These are phyloP conservation scores for Grosmannia serpens DNA, from an alignment of 2,329 filamentous ascomycete genomes.

Conservation along the genomic window DNA sequence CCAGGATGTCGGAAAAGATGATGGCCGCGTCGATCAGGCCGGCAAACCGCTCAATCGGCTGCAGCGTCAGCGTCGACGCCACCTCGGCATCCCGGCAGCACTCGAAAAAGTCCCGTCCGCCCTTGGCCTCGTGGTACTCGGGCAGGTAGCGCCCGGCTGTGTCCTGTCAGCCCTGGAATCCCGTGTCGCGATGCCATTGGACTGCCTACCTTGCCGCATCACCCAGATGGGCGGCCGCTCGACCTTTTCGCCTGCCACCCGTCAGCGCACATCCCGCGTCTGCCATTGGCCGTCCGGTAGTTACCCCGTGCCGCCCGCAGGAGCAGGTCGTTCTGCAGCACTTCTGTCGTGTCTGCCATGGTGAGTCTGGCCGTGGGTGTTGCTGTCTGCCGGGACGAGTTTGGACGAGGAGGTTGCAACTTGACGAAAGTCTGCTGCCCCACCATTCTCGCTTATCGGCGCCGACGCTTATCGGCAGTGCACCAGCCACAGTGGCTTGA, in stretches of 20 bases:
- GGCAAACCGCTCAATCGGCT: conserved; percentile 83
- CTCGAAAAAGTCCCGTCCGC: conserved; percentile 85
- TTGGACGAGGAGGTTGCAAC: too few relatives aligned
- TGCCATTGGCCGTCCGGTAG: background rate
- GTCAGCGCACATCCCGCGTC: too few relatives aligned
- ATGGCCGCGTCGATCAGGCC: conserved; percentile 93
- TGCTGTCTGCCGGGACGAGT: background rate
- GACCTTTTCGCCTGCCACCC: conserved; percentile 62
- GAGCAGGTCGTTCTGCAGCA: conserved; percentile 85
- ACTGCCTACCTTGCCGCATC: conserved; percentile 76
- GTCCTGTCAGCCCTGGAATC: background rate
- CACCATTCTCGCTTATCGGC: too few relatives aligned
- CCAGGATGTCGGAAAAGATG: conserved; percentile 97
- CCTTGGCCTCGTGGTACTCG: conserved; percentile 95
- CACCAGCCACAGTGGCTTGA: too few relatives aligned
- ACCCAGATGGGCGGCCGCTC: conserved; percentile 96
- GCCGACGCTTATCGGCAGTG: too few relatives aligned
- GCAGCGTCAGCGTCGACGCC: conserved; percentile 83
- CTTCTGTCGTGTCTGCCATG: conserved; percentile 65
- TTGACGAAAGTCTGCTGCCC: too few relatives aligned
- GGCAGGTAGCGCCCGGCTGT: conserved; percentile 90
- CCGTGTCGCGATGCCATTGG: background rate
- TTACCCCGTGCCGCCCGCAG: conserved; percentile 80
- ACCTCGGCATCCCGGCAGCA: conserved; percentile 92
- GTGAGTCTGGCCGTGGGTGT: background rate